Conservation (phyloP, 805 yeast genomes). For the Pichia cephalocereana region DNA sequence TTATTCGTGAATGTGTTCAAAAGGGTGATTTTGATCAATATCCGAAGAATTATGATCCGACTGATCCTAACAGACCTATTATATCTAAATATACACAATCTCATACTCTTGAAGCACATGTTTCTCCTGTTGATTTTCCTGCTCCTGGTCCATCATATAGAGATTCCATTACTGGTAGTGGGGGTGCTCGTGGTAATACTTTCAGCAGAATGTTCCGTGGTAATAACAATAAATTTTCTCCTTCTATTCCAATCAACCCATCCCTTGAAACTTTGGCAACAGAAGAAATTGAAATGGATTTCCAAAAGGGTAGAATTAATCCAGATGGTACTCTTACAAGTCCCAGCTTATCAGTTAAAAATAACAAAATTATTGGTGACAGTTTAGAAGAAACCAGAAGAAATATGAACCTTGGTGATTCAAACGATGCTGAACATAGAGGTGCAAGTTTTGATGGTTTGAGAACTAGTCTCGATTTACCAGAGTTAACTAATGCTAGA, state of each 20-base stretch:
- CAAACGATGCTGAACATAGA: slow-evolving; percentile 14
- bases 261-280: slow-evolving; percentile 32
- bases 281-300: slow-evolving; percentile 44
- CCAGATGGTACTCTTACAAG: slow-evolving; percentile 26
- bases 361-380: slow-evolving; percentile 2
- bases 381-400: slow-evolving; percentile 19
- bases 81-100: slow-evolving; percentile 37
- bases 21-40: slow-evolving; percentile 61
- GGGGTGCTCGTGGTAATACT: slow-evolving; percentile 29
- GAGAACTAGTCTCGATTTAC: slow-evolving; percentile 31
- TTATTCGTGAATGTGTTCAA: slow-evolving; percentile 60
- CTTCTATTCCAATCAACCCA: slow-evolving; percentile 25
- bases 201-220: slow-evolving; percentile 30
- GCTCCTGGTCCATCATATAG: slow-evolving; percentile 18
- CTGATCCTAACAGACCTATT: slow-evolving; percentile 58
- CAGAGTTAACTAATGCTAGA: slow-evolving; percentile 29
- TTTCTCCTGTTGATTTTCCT: slow-evolving; percentile 10
- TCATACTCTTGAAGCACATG: slow-evolving; percentile 22
- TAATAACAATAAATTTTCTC: slow-evolving; percentile 16
- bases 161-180: slow-evolving; percentile 27
- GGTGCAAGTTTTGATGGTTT: slow-evolving; percentile 18
- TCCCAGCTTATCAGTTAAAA: slow-evolving; percentile 22
- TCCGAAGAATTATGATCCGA: slow-evolving; percentile 67
- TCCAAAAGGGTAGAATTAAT: slow-evolving; percentile 14
- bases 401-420: slow-evolving; percentile 8